Evolutionary conservation across 495 filamentous ascomycete species (phyloP), one percentile per base, ranked within the genome.

Genomic region (Achaetomiella virescens): DNA sequence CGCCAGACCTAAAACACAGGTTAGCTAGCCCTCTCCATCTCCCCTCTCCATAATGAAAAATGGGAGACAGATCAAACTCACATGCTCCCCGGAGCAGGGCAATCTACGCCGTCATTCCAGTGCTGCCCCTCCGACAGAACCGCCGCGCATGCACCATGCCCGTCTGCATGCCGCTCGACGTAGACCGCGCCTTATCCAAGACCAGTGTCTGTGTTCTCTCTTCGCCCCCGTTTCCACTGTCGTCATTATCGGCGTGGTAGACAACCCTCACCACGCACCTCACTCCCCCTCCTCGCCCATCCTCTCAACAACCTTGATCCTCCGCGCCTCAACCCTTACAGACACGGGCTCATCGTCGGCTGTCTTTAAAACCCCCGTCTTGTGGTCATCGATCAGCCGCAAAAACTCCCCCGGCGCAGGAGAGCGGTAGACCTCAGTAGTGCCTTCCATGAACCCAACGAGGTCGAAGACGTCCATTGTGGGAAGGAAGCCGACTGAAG

Each of bases 91-190:
- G 47, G 45, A 8, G 2, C 4, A 17, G 45, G 47, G 4, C 25
- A 69, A 6, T 48, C 43, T 12, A 73, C 60, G 1, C 40, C 45
- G 10, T 53, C 48, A 21, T 70, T 72, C 46, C 67, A 60, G 0
- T 4, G 15, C 38, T 48, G 51, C 44, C 31, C 62, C 72, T 67
- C 24, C 57, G 55, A 18, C 65, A 68, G 15, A 77, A 72, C 8
- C 60, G 45, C n/a, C 67, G 55, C 6, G 57, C 60, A 18, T 75
- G 72, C 15, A 72, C 52, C 45, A 55, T 56, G 6, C 73, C 73
- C 20, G 38, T 62, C 40, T 62, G 54, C 12, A 60, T 17, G 17
- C 61, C 50, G 20, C 40, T 46, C 15, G 45, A 41, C 44, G 37
- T 52, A 27, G 21, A 48, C 44, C 55, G 27, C 6, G 53, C 40